Percentiles rank a stretch among this genome's conserved stretches.
phyloP scores from a whole-genome alignment of 257 asterid genomes.

The Parsonsia alboflavescens region DNA sequence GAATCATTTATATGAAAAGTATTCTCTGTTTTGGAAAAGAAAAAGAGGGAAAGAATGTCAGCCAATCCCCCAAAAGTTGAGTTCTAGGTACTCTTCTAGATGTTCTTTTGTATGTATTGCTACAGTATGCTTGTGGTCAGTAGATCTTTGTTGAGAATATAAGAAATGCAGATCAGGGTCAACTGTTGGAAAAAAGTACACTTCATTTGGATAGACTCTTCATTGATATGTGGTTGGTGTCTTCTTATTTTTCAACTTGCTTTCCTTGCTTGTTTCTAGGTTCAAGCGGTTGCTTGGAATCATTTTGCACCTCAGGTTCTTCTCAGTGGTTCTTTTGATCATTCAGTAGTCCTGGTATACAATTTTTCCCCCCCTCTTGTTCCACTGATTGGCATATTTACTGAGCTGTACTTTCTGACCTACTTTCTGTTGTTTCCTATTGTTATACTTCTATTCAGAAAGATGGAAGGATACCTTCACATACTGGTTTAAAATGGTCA shows the following conservation, averaged over 20 bases:
- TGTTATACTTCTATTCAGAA: slow-evolving; percentile 29
- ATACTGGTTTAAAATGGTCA: slow-evolving; percentile 57
- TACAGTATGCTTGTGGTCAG: not conserved
- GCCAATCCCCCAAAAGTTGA: no score
- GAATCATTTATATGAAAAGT: not conserved
- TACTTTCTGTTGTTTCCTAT: slow-evolving; percentile 4
- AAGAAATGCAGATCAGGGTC: not conserved
- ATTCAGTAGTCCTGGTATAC: slow-evolving; percentile 59
- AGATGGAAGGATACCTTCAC: slow-evolving; percentile 53
- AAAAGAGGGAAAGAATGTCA: not conserved
- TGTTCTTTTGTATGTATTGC: not conserved
- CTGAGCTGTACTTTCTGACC: not conserved
- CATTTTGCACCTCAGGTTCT: slow-evolving; percentile 65
- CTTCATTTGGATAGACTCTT: not conserved
- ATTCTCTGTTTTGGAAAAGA: not conserved
- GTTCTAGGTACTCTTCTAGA: no score
- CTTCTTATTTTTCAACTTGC: not conserved
- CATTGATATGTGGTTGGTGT: not conserved
- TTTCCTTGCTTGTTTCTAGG: slow-evolving; percentile 32
- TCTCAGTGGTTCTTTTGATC: slow-evolving; percentile 91
- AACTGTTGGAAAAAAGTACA: not conserved
- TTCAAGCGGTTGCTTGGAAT: slow-evolving; percentile 95
- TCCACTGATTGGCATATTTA: not conserved
- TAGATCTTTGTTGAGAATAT: no score
- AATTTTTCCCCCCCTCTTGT: not conserved